These are phyloP conservation scores for Yarrowia bubula DNA, from an alignment of 805 yeast genomes.

Conservation along the genomic window DNA sequence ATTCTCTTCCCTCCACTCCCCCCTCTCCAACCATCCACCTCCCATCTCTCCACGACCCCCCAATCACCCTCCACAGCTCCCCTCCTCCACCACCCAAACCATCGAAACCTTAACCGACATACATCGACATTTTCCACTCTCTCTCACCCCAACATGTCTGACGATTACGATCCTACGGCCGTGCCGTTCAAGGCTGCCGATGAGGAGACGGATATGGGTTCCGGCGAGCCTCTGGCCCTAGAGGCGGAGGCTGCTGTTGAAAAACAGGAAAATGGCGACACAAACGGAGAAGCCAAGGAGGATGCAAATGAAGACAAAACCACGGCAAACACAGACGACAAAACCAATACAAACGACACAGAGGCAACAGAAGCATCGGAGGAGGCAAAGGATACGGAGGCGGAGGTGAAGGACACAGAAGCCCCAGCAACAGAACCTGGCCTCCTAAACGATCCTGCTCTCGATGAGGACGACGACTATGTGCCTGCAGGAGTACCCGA, in stretches of 20 bases:
- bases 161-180: constrained; percentile 8
- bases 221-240: background rate
- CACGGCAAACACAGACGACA: background rate
- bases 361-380: background rate
- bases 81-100: no score
- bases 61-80: no score
- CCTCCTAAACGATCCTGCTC: no score
- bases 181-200: constrained; percentile 14
- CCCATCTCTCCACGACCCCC: no score
- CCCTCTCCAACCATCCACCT: no score
- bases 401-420: background rate
- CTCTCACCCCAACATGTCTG: background rate
- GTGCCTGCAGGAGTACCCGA: background rate
- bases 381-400: background rate
- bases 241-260: background rate
- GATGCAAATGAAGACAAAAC: background rate
- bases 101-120: background rate
- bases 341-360: background rate
- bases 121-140: background rate
- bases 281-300: background rate
- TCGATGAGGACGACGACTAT: background rate
- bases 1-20: no score
- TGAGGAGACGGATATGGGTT: background rate
- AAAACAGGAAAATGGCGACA: background rate
- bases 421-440: no score